These are phyloP conservation scores for Metschnikowia kofuensis DNA, from an alignment of 805 yeast genomes.

Conservation along the genomic window DNA sequence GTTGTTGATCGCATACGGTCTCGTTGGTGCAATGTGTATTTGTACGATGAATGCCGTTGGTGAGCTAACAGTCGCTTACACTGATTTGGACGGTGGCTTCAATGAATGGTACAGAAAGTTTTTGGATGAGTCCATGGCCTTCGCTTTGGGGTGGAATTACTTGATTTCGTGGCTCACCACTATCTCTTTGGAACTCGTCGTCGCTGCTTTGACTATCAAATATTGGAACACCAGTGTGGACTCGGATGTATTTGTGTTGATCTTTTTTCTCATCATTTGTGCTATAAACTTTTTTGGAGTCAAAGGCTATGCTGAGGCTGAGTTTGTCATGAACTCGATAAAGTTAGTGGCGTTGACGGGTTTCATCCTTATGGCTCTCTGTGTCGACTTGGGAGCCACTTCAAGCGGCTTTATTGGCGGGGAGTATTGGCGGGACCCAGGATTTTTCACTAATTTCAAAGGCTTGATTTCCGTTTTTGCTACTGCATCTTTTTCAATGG, in stretches of 20 bases:
- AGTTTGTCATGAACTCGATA: slow-evolving; percentile 35
- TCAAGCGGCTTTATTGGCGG: slow-evolving; percentile 36
- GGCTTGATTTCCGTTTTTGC: slow-evolving; percentile 38
- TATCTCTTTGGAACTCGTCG: slow-evolving; percentile 18
- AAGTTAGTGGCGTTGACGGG: slow-evolving; percentile 38
- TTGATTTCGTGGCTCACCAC: slow-evolving; percentile 27
- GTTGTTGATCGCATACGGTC: slow-evolving; percentile 22
- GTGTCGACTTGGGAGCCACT: slow-evolving; percentile 34
- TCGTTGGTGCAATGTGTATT: slow-evolving; percentile 25
- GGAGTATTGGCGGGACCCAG: slow-evolving; percentile 39
- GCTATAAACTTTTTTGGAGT: slow-evolving; percentile 45
- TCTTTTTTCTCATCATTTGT: slow-evolving; percentile 46
- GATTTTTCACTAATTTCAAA: slow-evolving; percentile 35
- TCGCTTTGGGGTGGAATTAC: slow-evolving; percentile 38
- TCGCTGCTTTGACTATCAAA: slow-evolving; percentile 46
- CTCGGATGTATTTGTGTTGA: slow-evolving; percentile 55
- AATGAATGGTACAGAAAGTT: slow-evolving; percentile 27
- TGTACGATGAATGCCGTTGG: slow-evolving; percentile 41
- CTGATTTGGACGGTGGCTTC: slow-evolving; percentile 42
- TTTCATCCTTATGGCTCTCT: slow-evolving; percentile 39
- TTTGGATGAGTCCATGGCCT: slow-evolving; percentile 35
- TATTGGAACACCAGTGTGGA: slow-evolving; percentile 53
- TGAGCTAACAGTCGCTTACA: slow-evolving; percentile 58
- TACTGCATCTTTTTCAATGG: slow-evolving; percentile 40
- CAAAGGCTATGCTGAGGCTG: slow-evolving; percentile 46